Base-by-base conservation (phyloP, 306 rosid genomes). In the Quercus agrifolia region DNA sequence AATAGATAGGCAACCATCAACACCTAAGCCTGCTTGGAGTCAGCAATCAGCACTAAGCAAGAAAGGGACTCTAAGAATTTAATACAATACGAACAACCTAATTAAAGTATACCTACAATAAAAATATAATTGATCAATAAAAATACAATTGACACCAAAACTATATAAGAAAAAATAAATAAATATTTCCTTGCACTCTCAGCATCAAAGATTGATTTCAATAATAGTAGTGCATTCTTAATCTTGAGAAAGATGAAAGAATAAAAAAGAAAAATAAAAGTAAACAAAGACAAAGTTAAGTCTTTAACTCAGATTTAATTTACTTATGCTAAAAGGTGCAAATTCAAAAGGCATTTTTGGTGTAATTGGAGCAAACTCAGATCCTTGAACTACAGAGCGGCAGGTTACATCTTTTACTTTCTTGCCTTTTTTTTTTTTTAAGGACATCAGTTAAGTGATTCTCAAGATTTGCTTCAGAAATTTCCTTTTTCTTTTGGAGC, bases 211-310 rank as follows among this genome's bases (percentile, higher is more conserved):
- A 38, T 38, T 38, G 56, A 82, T 69, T 51, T 56, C 78, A 76
- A 70, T 63, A 23, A 70, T 73, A 38, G 46, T 38, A 7, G 46
- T 23, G 73, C 54, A 72, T 18, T 58, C 35, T 71, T 8, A 28
- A 38, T n/a, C 70, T 9, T 6, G 10, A 58, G 76, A 41, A 79
- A 46, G 75, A 33, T 67, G 35, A 33, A 14, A 52, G 63, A 38
- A n/a, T 35, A 17, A 75, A 64, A 70, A 55, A 80, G 44, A 33
- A 15, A 71, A 59, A 35, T 14, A 35, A 69, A 75, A 73, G 51
- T 44, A 55, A 13, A 70, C 49, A 51, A 78, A 56, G 70, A 70
- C 49, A 51, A 78, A 70, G 70, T 44, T 17, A 77, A 14, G 73
- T 33, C 44, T 35, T 33, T 19, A 38, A 68, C 44, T 10, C 1